Conservation (phyloP, 805 yeast genomes). For the Isabelozyma pseudorhagii region DNA sequence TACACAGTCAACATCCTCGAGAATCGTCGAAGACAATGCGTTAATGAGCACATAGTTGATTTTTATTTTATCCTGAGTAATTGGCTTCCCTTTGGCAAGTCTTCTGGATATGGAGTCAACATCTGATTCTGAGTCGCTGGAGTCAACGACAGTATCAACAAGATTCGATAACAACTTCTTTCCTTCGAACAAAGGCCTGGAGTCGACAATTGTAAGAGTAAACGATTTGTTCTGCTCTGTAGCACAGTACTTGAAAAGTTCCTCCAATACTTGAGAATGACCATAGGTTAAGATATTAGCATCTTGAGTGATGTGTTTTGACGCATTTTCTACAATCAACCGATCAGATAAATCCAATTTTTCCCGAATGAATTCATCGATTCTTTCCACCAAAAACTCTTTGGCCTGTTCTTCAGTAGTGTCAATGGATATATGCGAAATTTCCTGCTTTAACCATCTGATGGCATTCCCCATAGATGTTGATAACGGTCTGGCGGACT, state of each 20-base stretch:
- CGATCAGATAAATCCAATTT: conserved; percentile 79
- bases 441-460: conserved; percentile 94
- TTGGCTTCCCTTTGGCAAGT: conserved; percentile 16
- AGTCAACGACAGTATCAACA: conserved; percentile 36
- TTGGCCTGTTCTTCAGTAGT: conserved; percentile 68
- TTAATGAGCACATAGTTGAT: conserved; percentile 77
- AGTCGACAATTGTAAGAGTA: conserved; percentile 83
- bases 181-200: conserved; percentile 94
- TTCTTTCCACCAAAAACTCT: conserved; percentile 54
- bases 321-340: conserved; percentile 78
- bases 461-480: conserved; percentile 97
- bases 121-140: conserved; percentile 10
- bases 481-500: conserved; percentile 85
- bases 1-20: conserved; percentile 85
- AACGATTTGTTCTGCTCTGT: conserved; percentile 60
- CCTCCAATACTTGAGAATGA: conserved; percentile 77
- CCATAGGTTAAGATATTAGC: conserved; percentile 86
- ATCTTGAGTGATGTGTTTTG: conserved; percentile 69
- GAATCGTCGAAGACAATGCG: conserved; percentile 68
- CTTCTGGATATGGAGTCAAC: conserved; percentile 15
- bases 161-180: conserved; percentile 67
- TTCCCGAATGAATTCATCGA: conserved; percentile 80
- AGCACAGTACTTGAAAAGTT: conserved; percentile 66
- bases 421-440: conserved; percentile 76
- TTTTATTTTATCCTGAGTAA: conserved; percentile 55